These are phyloP conservation scores for Pseudomassariella vexata DNA, from an alignment of 2,329 filamentous ascomycete species.

Conservation along the genomic window DNA sequence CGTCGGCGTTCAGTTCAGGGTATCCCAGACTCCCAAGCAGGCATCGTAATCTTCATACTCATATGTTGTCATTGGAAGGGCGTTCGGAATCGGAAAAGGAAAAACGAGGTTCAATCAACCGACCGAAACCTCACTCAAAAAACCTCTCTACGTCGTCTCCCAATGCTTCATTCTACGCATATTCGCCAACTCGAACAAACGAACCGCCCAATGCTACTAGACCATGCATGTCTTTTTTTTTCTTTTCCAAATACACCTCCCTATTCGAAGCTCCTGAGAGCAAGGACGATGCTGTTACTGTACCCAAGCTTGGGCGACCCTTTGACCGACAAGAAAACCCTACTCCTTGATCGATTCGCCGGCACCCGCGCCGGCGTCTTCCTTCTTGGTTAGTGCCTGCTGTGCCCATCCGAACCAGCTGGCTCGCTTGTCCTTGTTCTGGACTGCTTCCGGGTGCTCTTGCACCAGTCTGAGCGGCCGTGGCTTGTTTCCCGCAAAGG, in stretches of 20 bases:
- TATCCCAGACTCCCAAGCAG: conserved; percentile 1
- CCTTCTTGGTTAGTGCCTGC: conserved; percentile 41
- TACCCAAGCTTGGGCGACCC: background rate
- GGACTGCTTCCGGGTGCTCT: conserved; percentile 56
- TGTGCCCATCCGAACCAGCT: conserved; percentile 61
- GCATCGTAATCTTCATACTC: conserved; percentile 2
- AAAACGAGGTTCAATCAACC: background rate
- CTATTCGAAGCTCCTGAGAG: no score
- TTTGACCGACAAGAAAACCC: background rate
- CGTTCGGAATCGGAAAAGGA: background rate
- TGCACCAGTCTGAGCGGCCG: conserved; percentile 82
- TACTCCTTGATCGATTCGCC: conserved; percentile 20
- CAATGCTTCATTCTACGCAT: background rate
- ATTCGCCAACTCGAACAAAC: background rate
- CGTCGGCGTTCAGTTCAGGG: background rate
- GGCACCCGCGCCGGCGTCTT: conserved; percentile 22
- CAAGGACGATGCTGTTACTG: background rate
- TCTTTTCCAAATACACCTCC: no score
- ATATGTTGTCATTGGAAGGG: background rate
- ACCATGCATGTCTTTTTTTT: conserved; percentile 1
- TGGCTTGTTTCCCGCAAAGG: conserved; percentile 66
- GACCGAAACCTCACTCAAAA: background rate
- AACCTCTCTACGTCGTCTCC: background rate
- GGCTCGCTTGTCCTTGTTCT: conserved; percentile 48
- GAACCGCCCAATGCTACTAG: background rate